Conservation (phyloP, 768 basidiomycete genomes). For the Boletus sensibilis region DNA sequence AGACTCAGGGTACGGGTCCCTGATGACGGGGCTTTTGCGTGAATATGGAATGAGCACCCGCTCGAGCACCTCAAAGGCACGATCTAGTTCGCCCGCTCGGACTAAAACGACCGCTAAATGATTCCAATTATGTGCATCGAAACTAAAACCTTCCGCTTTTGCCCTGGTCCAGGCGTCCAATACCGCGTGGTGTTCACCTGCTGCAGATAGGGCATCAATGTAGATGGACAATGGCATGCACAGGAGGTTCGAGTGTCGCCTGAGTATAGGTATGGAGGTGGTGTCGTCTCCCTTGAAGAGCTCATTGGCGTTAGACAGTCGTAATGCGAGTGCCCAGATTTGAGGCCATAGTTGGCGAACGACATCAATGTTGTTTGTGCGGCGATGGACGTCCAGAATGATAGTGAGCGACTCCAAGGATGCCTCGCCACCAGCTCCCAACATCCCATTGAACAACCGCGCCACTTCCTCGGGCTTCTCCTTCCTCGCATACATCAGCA, state of each 20-base stretch:
- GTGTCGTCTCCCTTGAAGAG: conserved; percentile 31
- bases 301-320: conserved; percentile 35
- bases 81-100: conserved; percentile 77
- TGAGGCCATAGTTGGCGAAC: conserved; percentile 67
- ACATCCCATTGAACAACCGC: conserved; percentile 51
- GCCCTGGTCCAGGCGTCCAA: conserved; percentile 66
- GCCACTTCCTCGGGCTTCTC: conserved; percentile 53
- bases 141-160: conserved; percentile 61
- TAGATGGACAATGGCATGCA: conserved; percentile 79
- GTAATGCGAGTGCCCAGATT: conserved; percentile 58
- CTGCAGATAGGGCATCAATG: conserved; percentile 69
- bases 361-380: conserved; percentile 50
- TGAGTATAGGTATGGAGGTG: conserved; percentile 8
- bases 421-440: conserved; percentile 54
- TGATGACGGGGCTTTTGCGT: conserved; percentile 25
- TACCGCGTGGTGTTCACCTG: conserved; percentile 60
- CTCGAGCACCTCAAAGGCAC: conserved; percentile 82
- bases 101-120: conserved; percentile 73
- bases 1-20: conserved; percentile 36
- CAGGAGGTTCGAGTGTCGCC: conserved; percentile 53
- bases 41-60: conserved; percentile 67
- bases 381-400: conserved; percentile 73
- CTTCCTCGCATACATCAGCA: conserved; percentile 48
- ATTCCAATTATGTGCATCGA: conserved; percentile 93
- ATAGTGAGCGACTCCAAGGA: conserved; percentile 59